phyloP scores from a whole-genome alignment of 805 yeast genomes.

The Yamadazyma olivae region DNA sequence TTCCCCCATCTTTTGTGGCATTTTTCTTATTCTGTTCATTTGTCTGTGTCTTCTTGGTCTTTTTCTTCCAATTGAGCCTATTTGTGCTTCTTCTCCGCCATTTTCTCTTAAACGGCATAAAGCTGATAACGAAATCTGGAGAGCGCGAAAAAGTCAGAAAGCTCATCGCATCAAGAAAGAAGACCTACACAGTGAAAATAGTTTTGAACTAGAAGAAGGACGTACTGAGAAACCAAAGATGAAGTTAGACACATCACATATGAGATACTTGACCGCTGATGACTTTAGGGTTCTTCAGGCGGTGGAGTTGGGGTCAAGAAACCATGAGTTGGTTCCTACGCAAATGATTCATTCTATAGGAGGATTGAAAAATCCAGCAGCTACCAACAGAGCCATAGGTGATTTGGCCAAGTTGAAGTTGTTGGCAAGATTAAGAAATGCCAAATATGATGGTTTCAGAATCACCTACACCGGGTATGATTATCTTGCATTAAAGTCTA shows the following conservation, averaged over 20 bases:
- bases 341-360: conserved; percentile 76
- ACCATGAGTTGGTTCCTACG: conserved; percentile 94
- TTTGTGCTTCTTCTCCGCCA: not conserved
- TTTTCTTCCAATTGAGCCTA: not conserved
- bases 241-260: conserved; percentile 91
- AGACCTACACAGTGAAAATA: not conserved
- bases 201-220: not conserved
- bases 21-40: too few species aligned
- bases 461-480: conserved; percentile 89
- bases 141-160: conserved; percentile 2
- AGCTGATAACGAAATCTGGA: too few species aligned
- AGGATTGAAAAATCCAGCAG: conserved; percentile 69
- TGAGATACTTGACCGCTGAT: conserved; percentile 88
- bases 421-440: conserved; percentile 76
- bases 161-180: conserved; percentile 10
- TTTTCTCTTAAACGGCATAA: conserved; percentile 1
- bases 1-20: conserved; percentile 1
- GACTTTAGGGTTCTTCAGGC: conserved; percentile 90
- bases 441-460: conserved; percentile 92
- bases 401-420: conserved; percentile 85
- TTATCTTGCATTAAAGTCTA: conserved; percentile 82
- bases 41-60: too few species aligned
- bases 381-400: conserved; percentile 73
- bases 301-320: conserved; percentile 84
- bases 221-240: conserved; percentile 41